A percentile compares a stretch with the other conserved stretches of the same genome.
phyloP scores from a whole-genome alignment of 257 asterid species.

The Solanum ossicruentum region DNA sequence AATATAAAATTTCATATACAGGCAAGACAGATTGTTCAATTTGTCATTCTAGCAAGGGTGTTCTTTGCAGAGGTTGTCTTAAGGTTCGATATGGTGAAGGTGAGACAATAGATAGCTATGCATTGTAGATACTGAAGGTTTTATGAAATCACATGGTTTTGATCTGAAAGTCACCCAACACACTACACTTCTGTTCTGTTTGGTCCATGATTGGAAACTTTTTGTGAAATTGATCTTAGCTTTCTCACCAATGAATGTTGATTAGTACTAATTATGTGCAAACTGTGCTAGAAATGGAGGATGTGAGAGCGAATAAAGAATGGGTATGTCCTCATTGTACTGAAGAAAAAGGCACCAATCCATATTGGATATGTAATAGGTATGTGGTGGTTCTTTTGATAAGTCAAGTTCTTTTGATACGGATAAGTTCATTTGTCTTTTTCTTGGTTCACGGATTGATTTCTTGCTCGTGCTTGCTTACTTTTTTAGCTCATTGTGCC shows the following conservation, averaged over 20 bases:
- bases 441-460: not conserved
- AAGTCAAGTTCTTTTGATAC: not conserved
- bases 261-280: not conserved
- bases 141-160: not conserved
- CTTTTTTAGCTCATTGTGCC: slow-evolving; percentile 47
- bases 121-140: not conserved
- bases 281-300: slow-evolving; percentile 50
- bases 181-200: not conserved
- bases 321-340: slow-evolving; percentile 76
- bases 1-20: slow-evolving; percentile 8
- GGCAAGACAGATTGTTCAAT: slow-evolving; percentile 84
- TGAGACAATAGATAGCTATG: slow-evolving; percentile 7
- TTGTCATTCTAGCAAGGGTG: slow-evolving; percentile 65
- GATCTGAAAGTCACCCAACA: not conserved
- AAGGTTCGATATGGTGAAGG: slow-evolving; percentile 82
- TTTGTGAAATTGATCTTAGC: not conserved
- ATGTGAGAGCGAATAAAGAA: slow-evolving; percentile 44
- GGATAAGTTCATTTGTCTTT: not conserved
- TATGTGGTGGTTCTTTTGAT: not conserved
- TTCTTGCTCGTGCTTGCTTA: not conserved
- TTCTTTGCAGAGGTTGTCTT: slow-evolving; percentile 79
- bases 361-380: slow-evolving; percentile 93
- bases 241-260: not conserved
- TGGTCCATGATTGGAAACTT: not conserved
- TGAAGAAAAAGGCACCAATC: slow-evolving; percentile 55